Evolutionary conservation across 1,284 basidiomycete species (phyloP).

Genomic region (Ceratobasidium sp.): DNA sequence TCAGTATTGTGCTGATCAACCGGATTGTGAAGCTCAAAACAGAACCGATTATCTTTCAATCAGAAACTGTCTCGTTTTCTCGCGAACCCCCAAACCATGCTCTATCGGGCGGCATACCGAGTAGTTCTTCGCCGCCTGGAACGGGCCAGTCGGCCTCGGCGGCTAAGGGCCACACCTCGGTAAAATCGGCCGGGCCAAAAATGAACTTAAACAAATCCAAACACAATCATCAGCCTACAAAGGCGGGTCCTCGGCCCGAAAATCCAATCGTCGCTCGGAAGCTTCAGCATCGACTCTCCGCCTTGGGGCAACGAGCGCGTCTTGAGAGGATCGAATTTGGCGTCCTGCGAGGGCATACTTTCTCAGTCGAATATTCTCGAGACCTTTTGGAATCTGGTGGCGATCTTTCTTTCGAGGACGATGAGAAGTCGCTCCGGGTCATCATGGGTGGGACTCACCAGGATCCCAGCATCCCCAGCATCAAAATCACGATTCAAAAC

Average conservation of each 20-base stretch:
- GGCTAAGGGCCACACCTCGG: not conserved
- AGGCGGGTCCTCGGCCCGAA: not conserved
- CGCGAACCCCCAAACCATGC: not conserved
- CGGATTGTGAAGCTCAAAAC: slow-evolving; percentile 37
- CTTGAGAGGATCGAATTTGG: slow-evolving; percentile 28
- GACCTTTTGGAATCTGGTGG: slow-evolving; percentile 17
- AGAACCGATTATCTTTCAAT: slow-evolving; percentile 31
- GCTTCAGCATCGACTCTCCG: slow-evolving; percentile 35
- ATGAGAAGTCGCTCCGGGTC: slow-evolving; percentile 25
- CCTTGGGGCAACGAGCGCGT: slow-evolving; percentile 2
- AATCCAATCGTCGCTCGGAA: slow-evolving; percentile 15
- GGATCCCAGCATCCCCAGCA: slow-evolving; percentile 8
- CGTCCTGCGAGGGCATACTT: slow-evolving; percentile 10
- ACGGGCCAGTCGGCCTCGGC: not conserved
- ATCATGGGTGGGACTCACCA: slow-evolving; percentile 18
- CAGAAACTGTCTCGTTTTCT: not conserved
- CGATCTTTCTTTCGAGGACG: slow-evolving; percentile 26
- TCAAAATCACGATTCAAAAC: slow-evolving; percentile 28
- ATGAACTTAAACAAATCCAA: slow-evolving; percentile 32
- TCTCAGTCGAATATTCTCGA: slow-evolving; percentile 32
- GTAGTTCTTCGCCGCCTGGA: not conserved
- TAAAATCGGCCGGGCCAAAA: not conserved
- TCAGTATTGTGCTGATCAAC: not conserved
- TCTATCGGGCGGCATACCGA: not conserved
- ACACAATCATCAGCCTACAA: not conserved